Conservation (phyloP, 1,284 basidiomycete species). For the Tetrapyrgos nigripes region DNA sequence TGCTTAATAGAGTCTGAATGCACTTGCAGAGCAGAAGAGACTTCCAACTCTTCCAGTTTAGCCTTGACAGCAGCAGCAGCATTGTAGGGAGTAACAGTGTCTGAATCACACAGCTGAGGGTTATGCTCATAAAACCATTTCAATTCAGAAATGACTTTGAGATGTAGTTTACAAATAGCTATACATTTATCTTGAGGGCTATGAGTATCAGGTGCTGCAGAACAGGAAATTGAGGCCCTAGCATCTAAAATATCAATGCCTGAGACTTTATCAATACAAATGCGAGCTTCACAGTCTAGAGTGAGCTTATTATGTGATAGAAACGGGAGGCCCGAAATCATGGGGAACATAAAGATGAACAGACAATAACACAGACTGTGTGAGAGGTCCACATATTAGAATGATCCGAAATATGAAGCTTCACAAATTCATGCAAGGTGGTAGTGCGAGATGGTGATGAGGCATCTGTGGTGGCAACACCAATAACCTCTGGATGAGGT, state of each 20-base stretch:
- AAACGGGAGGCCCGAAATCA: constrained; percentile 36
- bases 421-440: not conserved
- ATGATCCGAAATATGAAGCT: not conserved
- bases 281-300: no score
- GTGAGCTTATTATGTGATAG: constrained; percentile 25
- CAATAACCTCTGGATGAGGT: no score
- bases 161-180: not conserved
- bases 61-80: constrained; percentile 14
- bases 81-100: not conserved
- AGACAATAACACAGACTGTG: not conserved
- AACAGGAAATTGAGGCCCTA: not conserved
- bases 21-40: constrained; percentile 1
- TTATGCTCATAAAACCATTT: not conserved
- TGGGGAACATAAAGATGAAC: not conserved
- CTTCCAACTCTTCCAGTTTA: constrained; percentile 19
- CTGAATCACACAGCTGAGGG: not conserved
- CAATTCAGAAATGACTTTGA: not conserved
- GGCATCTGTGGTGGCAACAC: no score
- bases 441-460: no score
- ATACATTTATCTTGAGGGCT: no score
- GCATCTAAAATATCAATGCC: constrained; percentile 30
- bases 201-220: not conserved
- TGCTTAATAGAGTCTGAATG: constrained; percentile 18
- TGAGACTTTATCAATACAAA: constrained; percentile 23
- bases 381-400: constrained; percentile 1